Conservation (phyloP, 805 yeast genomes). For the Vanderwaltozyma tropicalis region DNA sequence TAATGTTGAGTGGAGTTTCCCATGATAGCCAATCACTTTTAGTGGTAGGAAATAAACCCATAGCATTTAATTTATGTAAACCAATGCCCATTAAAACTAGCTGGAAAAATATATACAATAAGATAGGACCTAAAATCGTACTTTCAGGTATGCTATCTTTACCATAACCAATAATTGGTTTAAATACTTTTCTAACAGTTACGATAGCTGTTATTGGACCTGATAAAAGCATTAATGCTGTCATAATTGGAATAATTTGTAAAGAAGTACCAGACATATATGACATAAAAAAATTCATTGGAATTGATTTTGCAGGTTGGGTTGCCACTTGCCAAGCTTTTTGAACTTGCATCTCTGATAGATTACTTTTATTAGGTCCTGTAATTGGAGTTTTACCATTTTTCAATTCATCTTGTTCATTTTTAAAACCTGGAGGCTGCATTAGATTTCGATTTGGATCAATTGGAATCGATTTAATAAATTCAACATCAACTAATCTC, state of each 20-base stretch:
- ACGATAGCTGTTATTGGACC: constrained; percentile 68
- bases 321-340: constrained; percentile 83
- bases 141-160: constrained; percentile 6
- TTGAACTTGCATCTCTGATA: constrained; percentile 27
- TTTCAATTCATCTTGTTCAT: background rate
- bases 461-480: constrained; percentile 6
- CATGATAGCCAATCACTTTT: constrained; percentile 88
- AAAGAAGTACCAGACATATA: constrained; percentile 87
- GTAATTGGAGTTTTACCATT: background rate
- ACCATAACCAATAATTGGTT: constrained; percentile 32
- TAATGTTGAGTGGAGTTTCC: constrained; percentile 39
- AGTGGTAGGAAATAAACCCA: constrained; percentile 87
- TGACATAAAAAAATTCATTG: constrained; percentile 83
- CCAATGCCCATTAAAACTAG: constrained; percentile 61
- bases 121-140: constrained; percentile 31
- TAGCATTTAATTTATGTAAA: constrained; percentile 67
- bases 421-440: constrained; percentile 21
- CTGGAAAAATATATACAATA: constrained; percentile 38
- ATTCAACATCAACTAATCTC: constrained; percentile 4
- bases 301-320: constrained; percentile 75
- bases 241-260: constrained; percentile 83
- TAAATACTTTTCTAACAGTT: constrained; percentile 46
- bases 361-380: constrained; percentile 3
- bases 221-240: constrained; percentile 74
- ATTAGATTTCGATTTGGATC: constrained; percentile 5